phyloP scores from a whole-genome alignment of 2,329 filamentous ascomycete species.

The Drechmeria coniospora region DNA sequence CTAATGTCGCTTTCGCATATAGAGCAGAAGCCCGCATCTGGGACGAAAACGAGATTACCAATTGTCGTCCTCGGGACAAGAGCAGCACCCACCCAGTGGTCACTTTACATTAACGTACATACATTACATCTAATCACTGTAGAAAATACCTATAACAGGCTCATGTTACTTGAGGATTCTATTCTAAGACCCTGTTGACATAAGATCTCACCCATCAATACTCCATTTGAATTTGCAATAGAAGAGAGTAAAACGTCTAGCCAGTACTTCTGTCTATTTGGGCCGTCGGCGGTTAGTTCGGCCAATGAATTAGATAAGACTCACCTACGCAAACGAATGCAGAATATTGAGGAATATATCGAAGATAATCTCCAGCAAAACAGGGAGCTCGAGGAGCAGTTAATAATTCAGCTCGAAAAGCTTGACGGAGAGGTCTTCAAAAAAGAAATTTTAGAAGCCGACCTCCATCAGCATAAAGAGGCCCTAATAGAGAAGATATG shows the following conservation, averaged over 20 bases:
- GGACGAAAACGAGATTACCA: too few species aligned
- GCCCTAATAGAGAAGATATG: not conserved
- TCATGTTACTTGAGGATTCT: not conserved
- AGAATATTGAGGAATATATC: not conserved
- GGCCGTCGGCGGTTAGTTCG: not conserved
- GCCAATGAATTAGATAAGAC: not conserved
- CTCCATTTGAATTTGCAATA: too few species aligned
- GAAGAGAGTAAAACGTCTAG: not conserved
- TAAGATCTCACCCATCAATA: not conserved
- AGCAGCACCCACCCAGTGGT: too few species aligned
- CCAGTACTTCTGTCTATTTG: not conserved
- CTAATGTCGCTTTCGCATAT: too few species aligned
- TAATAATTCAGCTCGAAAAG: not conserved
- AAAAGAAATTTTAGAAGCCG: not conserved
- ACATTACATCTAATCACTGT: too few species aligned
- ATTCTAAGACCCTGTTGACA: not conserved
- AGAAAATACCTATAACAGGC: too few species aligned
- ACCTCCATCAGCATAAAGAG: not conserved
- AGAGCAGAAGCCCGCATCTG: too few species aligned
- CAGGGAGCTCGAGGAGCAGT: not conserved
- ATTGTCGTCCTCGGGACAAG: too few species aligned
- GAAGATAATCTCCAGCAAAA: not conserved
- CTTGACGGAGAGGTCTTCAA: not conserved
- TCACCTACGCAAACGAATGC: not conserved
- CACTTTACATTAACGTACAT: too few species aligned